phyloP scores from a whole-genome alignment of 768 basidiomycete species.

The Floccularia luteovirens region DNA sequence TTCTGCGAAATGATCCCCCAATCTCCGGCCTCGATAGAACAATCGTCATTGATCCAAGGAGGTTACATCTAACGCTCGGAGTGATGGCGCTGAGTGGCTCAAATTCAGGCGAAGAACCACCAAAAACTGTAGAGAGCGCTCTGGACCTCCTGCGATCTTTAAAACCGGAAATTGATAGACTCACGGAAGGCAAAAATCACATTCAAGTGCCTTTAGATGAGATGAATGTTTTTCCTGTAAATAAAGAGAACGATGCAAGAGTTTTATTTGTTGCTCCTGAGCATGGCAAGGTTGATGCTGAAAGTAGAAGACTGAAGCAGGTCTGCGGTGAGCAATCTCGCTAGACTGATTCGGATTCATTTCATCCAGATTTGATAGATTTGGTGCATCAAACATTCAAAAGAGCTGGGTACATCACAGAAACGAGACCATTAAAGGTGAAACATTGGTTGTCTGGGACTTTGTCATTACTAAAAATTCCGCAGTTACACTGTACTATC shows the following conservation, averaged over 20 bases:
- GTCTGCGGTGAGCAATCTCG: conserved; percentile 19
- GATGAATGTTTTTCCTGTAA: not conserved
- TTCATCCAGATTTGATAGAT: not conserved
- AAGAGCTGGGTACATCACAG: conserved; percentile 30
- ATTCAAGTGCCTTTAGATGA: not conserved
- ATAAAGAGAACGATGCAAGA: conserved; percentile 30
- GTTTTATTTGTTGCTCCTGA: conserved; percentile 51
- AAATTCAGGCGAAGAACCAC: not conserved
- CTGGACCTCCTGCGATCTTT: not conserved
- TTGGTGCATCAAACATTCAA: conserved; percentile 30
- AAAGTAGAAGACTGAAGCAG: conserved; percentile 13
- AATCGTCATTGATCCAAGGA: conserved; percentile 46
- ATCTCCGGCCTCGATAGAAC: conserved; percentile 50
- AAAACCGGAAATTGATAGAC: not conserved
- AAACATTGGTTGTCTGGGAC: conserved; percentile 2
- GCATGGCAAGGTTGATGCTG: conserved; percentile 17
- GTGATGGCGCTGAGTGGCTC: conserved; percentile 50
- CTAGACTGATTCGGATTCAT: not conserved
- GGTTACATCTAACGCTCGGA: conserved; percentile 71
- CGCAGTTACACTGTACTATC: conserved; percentile 41
- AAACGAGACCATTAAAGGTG: conserved; percentile 45
- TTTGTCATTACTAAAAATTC: not conserved
- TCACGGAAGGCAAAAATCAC: not conserved
- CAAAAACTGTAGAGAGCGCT: not conserved
- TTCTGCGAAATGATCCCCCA: conserved; percentile 27